Base-by-base conservation (phyloP, 768 basidiomycete genomes). In the Cystofilobasidium capitatum region DNA sequence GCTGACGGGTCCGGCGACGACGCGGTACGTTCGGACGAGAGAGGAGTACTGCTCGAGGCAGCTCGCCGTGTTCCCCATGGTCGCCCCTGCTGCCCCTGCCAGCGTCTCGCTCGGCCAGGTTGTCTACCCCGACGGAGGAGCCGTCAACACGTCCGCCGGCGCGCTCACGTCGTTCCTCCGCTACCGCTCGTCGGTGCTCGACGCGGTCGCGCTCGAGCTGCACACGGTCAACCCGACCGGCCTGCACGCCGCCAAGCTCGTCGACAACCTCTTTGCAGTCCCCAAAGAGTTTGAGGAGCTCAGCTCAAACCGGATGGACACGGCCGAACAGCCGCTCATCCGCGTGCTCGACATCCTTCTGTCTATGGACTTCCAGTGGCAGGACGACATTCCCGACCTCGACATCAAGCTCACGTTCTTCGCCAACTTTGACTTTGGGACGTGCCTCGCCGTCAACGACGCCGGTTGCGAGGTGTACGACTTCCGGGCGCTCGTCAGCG, bases 21-120 rank as follows among this genome's bases (percentile, higher is more conserved):
- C 88, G 77, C 84, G 90, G 0, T 96, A 94, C 74, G 81, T 96
- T 39, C 86, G 89, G 40, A 89, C 88, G 2, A 81, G 86, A 12
- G 88, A 94, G 75, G 86, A 92, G 73, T 97, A 92, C 79, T 91
- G 92, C 73, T 84, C 84, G 3, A 83, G 88, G 2, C 92, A 96
- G 73, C 82, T 94, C n/a, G 82, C 85, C 8, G 83, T 81, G 14
- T 81, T 93, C 35, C 88, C 91, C 1, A 83, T 85, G 33, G 51
- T 65, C 1, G 81, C 82, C 0, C 86, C 88, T 0, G 76, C 81
- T 33, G 78, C 79, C 9, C 51, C 51, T 5, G 66, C 79, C 0
- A 79, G 80, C 42, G 81, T 82, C 7, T 82, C 84, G 0, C 80
- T 78, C 62, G 80, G 79, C 55, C 81, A 85, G 58, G 82, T 88